Conservation (phyloP, 768 basidiomycete species). For the Auriscalpium vulgare region DNA sequence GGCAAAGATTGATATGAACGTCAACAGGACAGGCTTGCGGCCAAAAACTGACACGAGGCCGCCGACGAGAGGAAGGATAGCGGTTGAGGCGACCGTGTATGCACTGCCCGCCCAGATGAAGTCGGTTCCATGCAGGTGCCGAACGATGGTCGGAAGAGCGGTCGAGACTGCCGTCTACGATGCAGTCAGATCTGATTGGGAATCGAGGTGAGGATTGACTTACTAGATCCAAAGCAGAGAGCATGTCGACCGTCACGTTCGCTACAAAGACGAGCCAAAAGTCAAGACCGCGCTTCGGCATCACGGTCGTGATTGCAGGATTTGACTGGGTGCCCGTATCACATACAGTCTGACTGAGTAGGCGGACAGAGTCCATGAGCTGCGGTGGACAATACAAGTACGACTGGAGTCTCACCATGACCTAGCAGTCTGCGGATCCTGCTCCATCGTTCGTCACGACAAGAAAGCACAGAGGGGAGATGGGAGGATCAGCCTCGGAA, state of each 20-base stretch:
- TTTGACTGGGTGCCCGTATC: no score
- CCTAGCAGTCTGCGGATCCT: no score
- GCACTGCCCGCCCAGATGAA: slow-evolving; percentile 13
- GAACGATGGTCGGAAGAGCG: slow-evolving; percentile 22
- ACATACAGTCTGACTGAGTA: no score
- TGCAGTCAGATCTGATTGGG: not conserved
- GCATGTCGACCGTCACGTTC: slow-evolving; percentile 16
- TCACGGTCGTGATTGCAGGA: no score
- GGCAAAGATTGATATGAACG: slow-evolving; percentile 16
- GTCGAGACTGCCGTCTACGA: slow-evolving; percentile 12
- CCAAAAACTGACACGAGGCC: slow-evolving; percentile 20
- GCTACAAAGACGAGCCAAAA: slow-evolving; percentile 24
- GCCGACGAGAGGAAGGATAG: slow-evolving; percentile 17
- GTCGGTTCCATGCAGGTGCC: slow-evolving; percentile 15
- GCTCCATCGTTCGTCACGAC: no score
- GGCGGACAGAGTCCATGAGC: no score
- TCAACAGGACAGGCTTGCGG: slow-evolving; percentile 18
- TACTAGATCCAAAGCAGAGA: slow-evolving; percentile 23
- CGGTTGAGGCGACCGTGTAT: slow-evolving; percentile 17
- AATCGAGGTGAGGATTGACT: not conserved
- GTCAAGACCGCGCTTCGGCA: not conserved
- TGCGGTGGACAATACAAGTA: no score
- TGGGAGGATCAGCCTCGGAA: no score
- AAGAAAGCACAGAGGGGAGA: no score
- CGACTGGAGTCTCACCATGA: no score